A percentile compares a stretch with the other conserved stretches of the same genome.
Evolutionary conservation across 805 yeast species (phyloP).

Genomic region (Candida hungchunana): DNA sequence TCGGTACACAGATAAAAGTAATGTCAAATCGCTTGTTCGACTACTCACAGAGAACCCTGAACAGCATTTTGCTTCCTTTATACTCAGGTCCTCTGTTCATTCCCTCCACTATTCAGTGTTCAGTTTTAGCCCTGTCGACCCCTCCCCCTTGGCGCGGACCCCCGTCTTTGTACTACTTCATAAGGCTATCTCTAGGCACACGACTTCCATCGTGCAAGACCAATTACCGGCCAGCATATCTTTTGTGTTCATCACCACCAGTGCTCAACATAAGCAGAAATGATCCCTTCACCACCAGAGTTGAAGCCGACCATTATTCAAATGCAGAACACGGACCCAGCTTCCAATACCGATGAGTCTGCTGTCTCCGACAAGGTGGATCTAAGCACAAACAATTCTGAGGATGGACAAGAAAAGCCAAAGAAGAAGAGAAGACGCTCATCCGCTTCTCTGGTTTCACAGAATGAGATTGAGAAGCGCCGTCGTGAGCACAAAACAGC

Average conservation of each 20-base stretch:
- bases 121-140: no score
- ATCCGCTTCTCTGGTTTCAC: slow-evolving; percentile 23
- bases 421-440: slow-evolving; percentile 26
- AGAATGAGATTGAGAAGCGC: slow-evolving; percentile 34
- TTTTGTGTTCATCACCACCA: background rate
- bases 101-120: no score
- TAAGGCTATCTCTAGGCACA: background rate
- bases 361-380: slow-evolving; percentile 4
- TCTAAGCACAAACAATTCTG: background rate
- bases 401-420: slow-evolving; percentile 8
- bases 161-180: background rate
- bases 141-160: no score
- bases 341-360: slow-evolving; percentile 6
- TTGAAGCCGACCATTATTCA: slow-evolving; percentile 44
- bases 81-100: no score
- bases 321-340: slow-evolving; percentile 27
- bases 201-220: background rate
- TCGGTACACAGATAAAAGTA: background rate
- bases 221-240: background rate
- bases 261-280: background rate
- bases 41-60: background rate
- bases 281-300: slow-evolving; percentile 43
- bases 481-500: slow-evolving; percentile 49
- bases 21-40: background rate
- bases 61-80: no score